Conservation (phyloP, 2,329 filamentous ascomycete genomes). For the Diplodia scrobiculata region DNA sequence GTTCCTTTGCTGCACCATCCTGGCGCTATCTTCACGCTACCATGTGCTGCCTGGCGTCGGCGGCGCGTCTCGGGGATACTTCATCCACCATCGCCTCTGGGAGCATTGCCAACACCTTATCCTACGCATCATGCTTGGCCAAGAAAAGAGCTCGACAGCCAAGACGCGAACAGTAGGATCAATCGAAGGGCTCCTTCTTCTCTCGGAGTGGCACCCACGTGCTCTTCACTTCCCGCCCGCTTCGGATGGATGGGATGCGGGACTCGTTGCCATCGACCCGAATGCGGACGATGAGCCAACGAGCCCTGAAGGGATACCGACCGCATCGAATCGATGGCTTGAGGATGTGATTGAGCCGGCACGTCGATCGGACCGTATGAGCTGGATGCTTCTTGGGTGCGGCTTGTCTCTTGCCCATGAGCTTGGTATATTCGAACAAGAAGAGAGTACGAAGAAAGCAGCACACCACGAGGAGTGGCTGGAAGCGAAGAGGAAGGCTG, state of each 20-base stretch:
- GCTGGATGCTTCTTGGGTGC: slow-evolving; percentile 61
- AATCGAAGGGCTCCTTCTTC: slow-evolving; percentile 56
- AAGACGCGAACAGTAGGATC: slow-evolving; percentile 56
- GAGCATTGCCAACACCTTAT: slow-evolving; percentile 58
- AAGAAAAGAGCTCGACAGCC: slow-evolving; percentile 56
- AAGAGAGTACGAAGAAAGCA: slow-evolving; percentile 33
- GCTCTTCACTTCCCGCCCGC: slow-evolving; percentile 58
- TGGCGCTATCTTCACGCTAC: slow-evolving; percentile 60
- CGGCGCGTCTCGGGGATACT: slow-evolving; percentile 53
- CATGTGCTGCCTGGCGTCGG: slow-evolving; percentile 45
- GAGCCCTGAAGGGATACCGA: slow-evolving; percentile 41
- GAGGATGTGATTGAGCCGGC: slow-evolving; percentile 59
- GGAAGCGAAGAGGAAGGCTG: slow-evolving; percentile 35
- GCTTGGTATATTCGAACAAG: slow-evolving; percentile 54
- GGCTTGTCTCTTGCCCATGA: slow-evolving; percentile 58
- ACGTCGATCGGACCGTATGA: slow-evolving; percentile 60
- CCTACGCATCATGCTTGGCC: slow-evolving; percentile 57
- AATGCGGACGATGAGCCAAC: slow-evolving; percentile 43
- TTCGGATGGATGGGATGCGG: slow-evolving; percentile 59
- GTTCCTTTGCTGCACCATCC: slow-evolving; percentile 56
- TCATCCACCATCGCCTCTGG: slow-evolving; percentile 59
- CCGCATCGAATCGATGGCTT: slow-evolving; percentile 50
- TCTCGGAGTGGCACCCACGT: slow-evolving; percentile 61
- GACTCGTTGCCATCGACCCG: slow-evolving; percentile 50
- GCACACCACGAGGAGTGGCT: background rate